Evolutionary conservation across 2,329 filamentous ascomycete genomes (phyloP), one percentile per base, ranked within the genome.

Genomic region (Epichloe uncinata): DNA sequence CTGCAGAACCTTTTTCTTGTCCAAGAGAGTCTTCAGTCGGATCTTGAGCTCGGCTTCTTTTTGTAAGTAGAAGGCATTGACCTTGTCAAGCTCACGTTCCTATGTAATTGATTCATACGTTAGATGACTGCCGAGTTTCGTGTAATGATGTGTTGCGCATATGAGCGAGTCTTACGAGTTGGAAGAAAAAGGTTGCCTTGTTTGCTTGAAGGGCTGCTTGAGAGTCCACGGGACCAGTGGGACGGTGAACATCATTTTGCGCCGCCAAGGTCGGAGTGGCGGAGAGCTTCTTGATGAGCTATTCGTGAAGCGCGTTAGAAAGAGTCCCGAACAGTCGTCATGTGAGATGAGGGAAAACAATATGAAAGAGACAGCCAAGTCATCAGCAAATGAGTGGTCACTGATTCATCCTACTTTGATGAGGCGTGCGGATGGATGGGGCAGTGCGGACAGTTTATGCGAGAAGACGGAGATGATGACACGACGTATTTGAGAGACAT

Each of bases 41-140:
- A 97, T 80, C 67, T 95, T 94, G 66, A 97, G 86, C 89, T 98
- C 93, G 48, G 89, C 90, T 70, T 98, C 93, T 66, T 98, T 98
- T 66, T 97, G 93, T 36, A 97, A 70, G 65, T 98, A 98, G 68
- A 96, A 96, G 13, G 82, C 87, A 69, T 98, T 98, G 69, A 98
- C 93, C 67, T 97, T 98, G 68, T 97, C 93, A 50, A 98, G 79
- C 68, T 98, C 93, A 60, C 93, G 84, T 76, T 98, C 93, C 89
- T 95, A 65, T 53, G 56, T 15, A 3, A 5, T 9, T 18, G 5
- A 33, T n/a, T 40, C 18, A 38, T 30, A 30, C 13, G 42, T 51
- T 36, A 49, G 51, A 49, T 40, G 40, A 30, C 15, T 40, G 41
- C 38, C 34, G 34, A 18, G 37, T 26, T 22, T 26, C 36, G 22